These are phyloP conservation scores for Camillea tinctor DNA, from an alignment of 2,329 filamentous ascomycete genomes.

Conservation along the genomic window DNA sequence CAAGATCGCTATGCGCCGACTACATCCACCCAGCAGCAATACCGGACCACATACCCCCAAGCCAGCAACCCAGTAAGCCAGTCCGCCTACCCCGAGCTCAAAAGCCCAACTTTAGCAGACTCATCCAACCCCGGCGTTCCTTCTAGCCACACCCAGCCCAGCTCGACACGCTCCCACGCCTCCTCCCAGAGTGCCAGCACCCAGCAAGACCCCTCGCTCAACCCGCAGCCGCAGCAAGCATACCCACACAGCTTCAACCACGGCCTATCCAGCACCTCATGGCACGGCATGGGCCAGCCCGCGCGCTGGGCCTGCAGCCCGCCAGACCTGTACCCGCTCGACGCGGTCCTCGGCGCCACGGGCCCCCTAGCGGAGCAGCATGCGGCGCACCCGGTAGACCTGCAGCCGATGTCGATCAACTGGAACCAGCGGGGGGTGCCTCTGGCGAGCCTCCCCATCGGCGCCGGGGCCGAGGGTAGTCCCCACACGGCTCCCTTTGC, in stretches of 20 bases:
- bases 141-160: not conserved
- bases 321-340: conserved; percentile 4
- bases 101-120: not conserved
- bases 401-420: conserved; percentile 20
- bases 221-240: not conserved
- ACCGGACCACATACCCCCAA: not conserved
- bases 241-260: not conserved
- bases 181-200: not conserved
- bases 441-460: conserved; percentile 35
- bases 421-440: not conserved
- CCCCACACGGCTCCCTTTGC: conserved; percentile 34
- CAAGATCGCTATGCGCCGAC: not conserved
- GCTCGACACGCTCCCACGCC: not conserved
- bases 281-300: conserved; percentile 1
- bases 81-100: not conserved
- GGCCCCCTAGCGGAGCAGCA: not conserved
- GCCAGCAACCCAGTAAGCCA: not conserved
- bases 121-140: not conserved
- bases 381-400: conserved; percentile 13
- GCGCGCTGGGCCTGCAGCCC: conserved; percentile 16
- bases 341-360: conserved; percentile 7
- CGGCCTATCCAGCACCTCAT: not conserved
- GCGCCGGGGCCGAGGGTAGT: conserved; percentile 41
- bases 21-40: not conserved
- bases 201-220: not conserved